Base-by-base conservation (phyloP, 2,329 filamentous ascomycete genomes). In the Cercospora sesami region DNA sequence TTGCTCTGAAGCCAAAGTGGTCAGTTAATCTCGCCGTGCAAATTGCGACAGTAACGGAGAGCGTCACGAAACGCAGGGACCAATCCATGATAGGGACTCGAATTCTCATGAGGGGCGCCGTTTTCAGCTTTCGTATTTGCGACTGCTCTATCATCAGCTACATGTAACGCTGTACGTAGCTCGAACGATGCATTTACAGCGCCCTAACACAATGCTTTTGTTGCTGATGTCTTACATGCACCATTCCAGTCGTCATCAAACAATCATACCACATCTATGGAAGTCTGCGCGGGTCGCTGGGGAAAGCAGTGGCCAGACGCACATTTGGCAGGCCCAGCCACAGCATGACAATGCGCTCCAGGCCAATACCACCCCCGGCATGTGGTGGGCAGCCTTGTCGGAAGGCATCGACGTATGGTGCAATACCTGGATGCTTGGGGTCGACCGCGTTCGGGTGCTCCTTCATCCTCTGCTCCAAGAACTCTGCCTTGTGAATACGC, bases 281-380 rank as follows among this genome's bases (percentile, higher is more conserved):
- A 53, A 60, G 57, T 60, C 87, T 82, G 77, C 85, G 83, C 8
- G 88, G 88, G 77, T 90, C 88, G 71, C 88, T 81, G 31, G 88
- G 88, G 80, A 90, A 90, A 75, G 89, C 75, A 73, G 86, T 87
- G 33, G 85, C 84, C 78, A 89, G 80, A 39, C 88, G 79, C 60
- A 90, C 85, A 73, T 90, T 89, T 21, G 86, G 86, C 77, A 90
- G 76, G 12, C 87, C 88, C 72, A 90, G 78, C 84, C 87, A 90
- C 77, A 89, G 86, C 82, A 87, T 87, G 66, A 90, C 87, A 74
- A 90, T 89, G 36, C 88, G 81, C 81, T 90, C 89, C 77, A 90
- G 76, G 14, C 88, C 88, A 71, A 90, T 82, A 51, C 88, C 88
- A 77, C 87, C 88, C 75, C 88, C 88, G 7, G 84, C 88, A 78